phyloP scores from a whole-genome alignment of 108 stramenopile species.

The Cyclotella choctawhatcheeana region DNA sequence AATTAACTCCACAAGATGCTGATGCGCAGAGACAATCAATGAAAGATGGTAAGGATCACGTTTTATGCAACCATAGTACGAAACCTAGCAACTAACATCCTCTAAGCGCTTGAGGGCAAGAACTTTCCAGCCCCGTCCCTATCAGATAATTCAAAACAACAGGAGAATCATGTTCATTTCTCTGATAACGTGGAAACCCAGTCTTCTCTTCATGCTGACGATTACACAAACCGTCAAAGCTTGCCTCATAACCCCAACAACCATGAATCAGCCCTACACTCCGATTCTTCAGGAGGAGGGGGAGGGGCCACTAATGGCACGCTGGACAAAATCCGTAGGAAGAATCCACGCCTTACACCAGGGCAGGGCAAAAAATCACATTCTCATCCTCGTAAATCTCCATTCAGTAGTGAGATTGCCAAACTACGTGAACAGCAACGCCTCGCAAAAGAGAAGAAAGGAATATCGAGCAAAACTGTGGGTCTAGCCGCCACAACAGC shows the following conservation, averaged over 20 bases:
- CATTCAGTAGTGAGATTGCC: conserved; percentile 31
- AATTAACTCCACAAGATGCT: no score
- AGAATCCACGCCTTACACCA: not conserved
- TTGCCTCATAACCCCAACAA: conserved; percentile 16
- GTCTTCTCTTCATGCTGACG: conserved; percentile 17
- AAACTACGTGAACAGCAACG: conserved; percentile 26
- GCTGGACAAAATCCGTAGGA: conserved; percentile 13
- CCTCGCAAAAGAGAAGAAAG: conserved; percentile 6
- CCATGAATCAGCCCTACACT: conserved; percentile 28
- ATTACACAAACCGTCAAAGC: not conserved
- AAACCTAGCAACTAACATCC: no score
- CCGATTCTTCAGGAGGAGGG: not conserved
- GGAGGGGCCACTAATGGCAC: not conserved
- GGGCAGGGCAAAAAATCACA: conserved; percentile 18
- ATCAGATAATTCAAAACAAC: no score
- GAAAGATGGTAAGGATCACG: no score
- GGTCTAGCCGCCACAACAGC: conserved; percentile 20
- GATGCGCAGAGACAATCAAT: no score
- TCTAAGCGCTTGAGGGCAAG: no score
- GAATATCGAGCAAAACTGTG: not conserved
- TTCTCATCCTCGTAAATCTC: conserved; percentile 46
- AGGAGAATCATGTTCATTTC: conserved; percentile 5
- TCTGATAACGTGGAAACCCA: not conserved
- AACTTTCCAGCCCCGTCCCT: no score
- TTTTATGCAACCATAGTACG: no score